A percentile compares a stretch with the other conserved stretches of the same genome.
Evolutionary conservation across 2,329 filamentous ascomycete genomes (phyloP).

Genomic region (Trichoderma sp.): DNA sequence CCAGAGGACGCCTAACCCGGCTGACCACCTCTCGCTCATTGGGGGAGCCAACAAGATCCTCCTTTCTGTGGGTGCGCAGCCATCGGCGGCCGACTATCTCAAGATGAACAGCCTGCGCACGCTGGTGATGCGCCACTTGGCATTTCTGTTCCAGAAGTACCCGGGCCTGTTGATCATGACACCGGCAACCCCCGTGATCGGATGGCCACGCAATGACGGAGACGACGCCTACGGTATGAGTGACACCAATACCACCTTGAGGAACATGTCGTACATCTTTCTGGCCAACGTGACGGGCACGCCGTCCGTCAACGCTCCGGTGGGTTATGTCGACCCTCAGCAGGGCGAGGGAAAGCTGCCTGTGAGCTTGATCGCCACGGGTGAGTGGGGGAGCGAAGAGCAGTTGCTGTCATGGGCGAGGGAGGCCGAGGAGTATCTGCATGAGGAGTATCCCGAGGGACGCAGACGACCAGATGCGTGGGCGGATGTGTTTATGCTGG

Average conservation of each 20-base stretch:
- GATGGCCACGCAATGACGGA: conserved; percentile 65
- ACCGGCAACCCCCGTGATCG: conserved; percentile 73
- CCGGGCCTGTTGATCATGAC: conserved; percentile 78
- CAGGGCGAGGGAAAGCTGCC: conserved; percentile 61
- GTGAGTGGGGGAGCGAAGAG: conserved; percentile 68
- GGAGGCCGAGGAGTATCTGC: conserved; percentile 58
- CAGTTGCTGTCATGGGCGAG: conserved; percentile 61
- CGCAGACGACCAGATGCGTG: conserved; percentile 55
- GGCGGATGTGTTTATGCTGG: conserved; percentile 56
- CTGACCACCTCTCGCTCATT: conserved; percentile 56
- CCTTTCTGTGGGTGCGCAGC: conserved; percentile 64
- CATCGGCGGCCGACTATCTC: conserved; percentile 68
- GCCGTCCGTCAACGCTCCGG: conserved; percentile 72
- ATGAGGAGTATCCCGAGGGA: conserved; percentile 50
- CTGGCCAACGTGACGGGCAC: conserved; percentile 80
- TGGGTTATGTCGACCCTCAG: conserved; percentile 66
- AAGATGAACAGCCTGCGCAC: conserved; percentile 72
- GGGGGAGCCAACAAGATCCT: conserved; percentile 70
- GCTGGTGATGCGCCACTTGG: conserved; percentile 77
- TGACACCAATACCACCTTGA: conserved; percentile 72
- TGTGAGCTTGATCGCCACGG: conserved; percentile 64
- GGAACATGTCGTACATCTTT: conserved; percentile 84
- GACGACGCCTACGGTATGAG: conserved; percentile 71
- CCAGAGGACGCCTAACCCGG: conserved; percentile 45
- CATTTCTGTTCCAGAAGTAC: conserved; percentile 67